Evolutionary conservation across 2,329 filamentous ascomycete species (phyloP).

Genomic region (Fusarium secorum): DNA sequence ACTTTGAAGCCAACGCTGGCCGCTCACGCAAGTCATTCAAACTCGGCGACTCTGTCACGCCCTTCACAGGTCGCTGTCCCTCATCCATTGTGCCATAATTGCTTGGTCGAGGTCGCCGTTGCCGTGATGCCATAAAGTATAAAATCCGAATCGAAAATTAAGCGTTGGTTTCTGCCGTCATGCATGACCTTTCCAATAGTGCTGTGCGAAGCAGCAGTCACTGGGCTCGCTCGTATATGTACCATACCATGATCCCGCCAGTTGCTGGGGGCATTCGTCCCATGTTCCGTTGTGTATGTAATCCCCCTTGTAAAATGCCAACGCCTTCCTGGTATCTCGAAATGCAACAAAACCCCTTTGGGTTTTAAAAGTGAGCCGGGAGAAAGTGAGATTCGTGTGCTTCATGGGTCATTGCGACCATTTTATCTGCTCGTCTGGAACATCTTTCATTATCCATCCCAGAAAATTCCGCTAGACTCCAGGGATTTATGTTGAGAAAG

Average conservation of each 20-base stretch:
- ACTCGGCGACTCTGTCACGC: neutral
- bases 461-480: neutral
- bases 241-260: conserved; percentile 26
- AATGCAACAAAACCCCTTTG: conserved; percentile 43
- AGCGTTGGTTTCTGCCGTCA: conserved; percentile 29
- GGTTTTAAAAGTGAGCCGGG: conserved; percentile 32
- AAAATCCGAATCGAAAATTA: conserved; percentile 31
- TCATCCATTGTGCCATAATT: neutral
- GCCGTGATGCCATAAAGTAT: conserved; percentile 30
- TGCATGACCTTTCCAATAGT: conserved; percentile 33
- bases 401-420: conserved; percentile 44
- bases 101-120: conserved; percentile 15
- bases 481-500: neutral
- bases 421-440: conserved; percentile 30
- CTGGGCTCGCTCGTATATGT: conserved; percentile 31
- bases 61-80: neutral
- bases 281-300: conserved; percentile 35
- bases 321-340: conserved; percentile 53
- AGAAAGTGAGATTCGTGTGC: conserved; percentile 45
- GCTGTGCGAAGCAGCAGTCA: conserved; percentile 23
- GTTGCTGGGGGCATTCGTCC: conserved; percentile 19
- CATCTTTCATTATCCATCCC: conserved; percentile 19
- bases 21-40: conserved; percentile 8
- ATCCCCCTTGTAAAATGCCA: conserved; percentile 40
- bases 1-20: conserved; percentile 10